A percentile compares a stretch with the other conserved stretches of the same genome.
These are phyloP conservation scores for Rachicladosporium sp. DNA, from an alignment of 2,329 filamentous ascomycete genomes.

Conservation along the genomic window DNA sequence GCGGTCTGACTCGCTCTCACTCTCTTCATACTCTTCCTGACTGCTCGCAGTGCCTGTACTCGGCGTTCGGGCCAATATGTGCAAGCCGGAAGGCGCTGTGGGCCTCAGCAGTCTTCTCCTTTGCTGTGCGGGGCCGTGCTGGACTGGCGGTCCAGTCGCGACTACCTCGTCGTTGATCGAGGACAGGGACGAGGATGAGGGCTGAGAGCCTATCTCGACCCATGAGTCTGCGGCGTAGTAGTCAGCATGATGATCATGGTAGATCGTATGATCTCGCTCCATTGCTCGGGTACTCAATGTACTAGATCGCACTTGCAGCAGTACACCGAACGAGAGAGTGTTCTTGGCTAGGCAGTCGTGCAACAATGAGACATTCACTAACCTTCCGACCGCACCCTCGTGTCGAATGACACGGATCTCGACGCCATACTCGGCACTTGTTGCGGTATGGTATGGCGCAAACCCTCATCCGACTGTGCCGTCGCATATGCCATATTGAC, in stretches of 20 bases:
- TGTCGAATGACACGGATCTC: no score
- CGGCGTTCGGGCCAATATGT: constrained; percentile 31
- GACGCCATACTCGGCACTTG: no score
- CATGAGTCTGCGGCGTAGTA: constrained; percentile 63
- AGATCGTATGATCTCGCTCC: no score
- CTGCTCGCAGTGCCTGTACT: constrained; percentile 50
- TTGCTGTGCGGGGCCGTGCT: constrained; percentile 51
- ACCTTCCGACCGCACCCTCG: no score
- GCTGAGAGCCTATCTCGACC: constrained; percentile 87
- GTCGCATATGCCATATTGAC: no score
- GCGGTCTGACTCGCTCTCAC: constrained; percentile 75
- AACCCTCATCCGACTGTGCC: no score
- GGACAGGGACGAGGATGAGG: constrained; percentile 85
- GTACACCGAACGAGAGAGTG: no score
- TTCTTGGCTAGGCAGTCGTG: no score
- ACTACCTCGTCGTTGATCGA: constrained; percentile 78
- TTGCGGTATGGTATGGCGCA: no score
- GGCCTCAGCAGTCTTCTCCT: constrained; percentile 38
- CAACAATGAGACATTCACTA: no score
- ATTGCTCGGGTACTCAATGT: no score
- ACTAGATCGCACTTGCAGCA: no score
- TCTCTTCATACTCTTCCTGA: constrained; percentile 90
- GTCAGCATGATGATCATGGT: constrained; percentile 12
- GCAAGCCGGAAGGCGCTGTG: constrained; percentile 29
- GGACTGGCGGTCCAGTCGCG: constrained; percentile 72